These are phyloP conservation scores for Colletotrichum chrysophilum DNA, from an alignment of 2,329 filamentous ascomycete genomes.

Conservation along the genomic window DNA sequence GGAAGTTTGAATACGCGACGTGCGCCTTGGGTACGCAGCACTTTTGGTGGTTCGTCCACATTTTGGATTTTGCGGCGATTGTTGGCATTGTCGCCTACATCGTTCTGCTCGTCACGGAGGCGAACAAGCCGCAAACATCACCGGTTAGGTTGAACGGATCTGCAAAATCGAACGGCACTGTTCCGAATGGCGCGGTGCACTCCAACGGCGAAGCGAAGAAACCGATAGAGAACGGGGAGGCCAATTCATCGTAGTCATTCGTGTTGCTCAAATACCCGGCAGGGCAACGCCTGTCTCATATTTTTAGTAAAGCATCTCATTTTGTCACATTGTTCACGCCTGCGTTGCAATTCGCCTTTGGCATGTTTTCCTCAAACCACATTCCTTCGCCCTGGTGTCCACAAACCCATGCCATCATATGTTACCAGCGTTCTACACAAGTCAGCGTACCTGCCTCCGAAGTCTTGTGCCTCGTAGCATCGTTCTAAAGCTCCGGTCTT, in stretches of 20 bases:
- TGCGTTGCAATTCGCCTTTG: not conserved
- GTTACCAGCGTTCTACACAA: not conserved
- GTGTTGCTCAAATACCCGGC: slow-evolving; percentile 20
- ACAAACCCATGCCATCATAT: not conserved
- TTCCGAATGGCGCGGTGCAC: not conserved
- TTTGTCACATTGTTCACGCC: not conserved
- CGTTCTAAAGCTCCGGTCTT: not conserved
- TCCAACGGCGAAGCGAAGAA: not conserved
- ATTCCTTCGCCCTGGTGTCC: not conserved
- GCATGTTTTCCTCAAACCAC: not conserved
- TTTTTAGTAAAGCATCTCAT: slow-evolving; percentile 6
- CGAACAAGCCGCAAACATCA: not conserved
- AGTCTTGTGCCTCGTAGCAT: not conserved
- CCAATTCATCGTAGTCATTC: slow-evolving; percentile 8
- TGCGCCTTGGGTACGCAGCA: slow-evolving; percentile 87
- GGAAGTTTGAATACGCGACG: slow-evolving; percentile 80
- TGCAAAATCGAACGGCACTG: not conserved
- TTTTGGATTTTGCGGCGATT: slow-evolving; percentile 64
- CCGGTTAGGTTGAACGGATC: not conserved
- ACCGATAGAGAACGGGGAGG: not conserved
- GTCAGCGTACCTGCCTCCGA: not conserved
- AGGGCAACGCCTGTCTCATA: slow-evolving; percentile 18
- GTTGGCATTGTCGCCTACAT: slow-evolving; percentile 33
- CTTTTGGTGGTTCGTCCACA: slow-evolving; percentile 91
- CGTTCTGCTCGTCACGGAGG: slow-evolving; percentile 12